Conservation (phyloP, 306 rosid species). For the Gynostemma pentaphyllum region DNA sequence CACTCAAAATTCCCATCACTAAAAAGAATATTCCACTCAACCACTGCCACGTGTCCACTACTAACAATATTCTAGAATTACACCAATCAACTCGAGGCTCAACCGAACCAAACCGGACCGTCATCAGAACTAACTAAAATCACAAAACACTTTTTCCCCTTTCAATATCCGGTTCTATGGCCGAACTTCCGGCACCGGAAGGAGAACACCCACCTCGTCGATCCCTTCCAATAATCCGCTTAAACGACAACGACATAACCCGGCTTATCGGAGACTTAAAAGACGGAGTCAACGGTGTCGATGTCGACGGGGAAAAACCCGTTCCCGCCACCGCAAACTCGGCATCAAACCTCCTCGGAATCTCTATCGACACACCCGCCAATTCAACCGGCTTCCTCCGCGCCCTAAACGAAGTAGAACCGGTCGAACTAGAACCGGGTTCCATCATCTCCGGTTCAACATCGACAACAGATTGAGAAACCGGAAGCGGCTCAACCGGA, state of each 20-base stretch:
- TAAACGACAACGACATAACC: constrained; percentile 46
- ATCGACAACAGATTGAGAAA: constrained; percentile 3
- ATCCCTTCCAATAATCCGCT: constrained; percentile 50
- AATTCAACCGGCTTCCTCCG: constrained; percentile 32
- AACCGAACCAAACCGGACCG: too few species aligned
- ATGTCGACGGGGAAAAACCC: constrained; percentile 2
- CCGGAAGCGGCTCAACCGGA: constrained; percentile 29
- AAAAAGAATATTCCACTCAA: too few species aligned
- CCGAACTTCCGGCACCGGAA: constrained; percentile 21
- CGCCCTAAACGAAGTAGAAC: constrained; percentile 26
- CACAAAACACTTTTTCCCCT: constrained; percentile 26
- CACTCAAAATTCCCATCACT: too few species aligned
- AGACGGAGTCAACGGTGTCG: constrained; percentile 10
- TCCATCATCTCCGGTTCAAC: constrained; percentile 18
- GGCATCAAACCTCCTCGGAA: constrained; percentile 31
- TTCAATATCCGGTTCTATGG: constrained; percentile 32
- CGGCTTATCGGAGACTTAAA: constrained; percentile 41
- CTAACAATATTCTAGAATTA: too few species aligned
- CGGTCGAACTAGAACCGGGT: constrained; percentile 21
- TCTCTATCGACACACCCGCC: constrained; percentile 36
- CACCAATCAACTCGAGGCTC: too few species aligned
- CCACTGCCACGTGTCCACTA: too few species aligned
- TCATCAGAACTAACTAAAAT: too few species aligned
- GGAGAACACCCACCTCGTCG: constrained; percentile 32
- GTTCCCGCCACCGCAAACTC: constrained; percentile 15